Percentiles rank a stretch among this genome's conserved stretches.
Evolutionary conservation across 352 stramenopile genomes (phyloP).

Genomic region (Pythium rhizo-oryzae): DNA sequence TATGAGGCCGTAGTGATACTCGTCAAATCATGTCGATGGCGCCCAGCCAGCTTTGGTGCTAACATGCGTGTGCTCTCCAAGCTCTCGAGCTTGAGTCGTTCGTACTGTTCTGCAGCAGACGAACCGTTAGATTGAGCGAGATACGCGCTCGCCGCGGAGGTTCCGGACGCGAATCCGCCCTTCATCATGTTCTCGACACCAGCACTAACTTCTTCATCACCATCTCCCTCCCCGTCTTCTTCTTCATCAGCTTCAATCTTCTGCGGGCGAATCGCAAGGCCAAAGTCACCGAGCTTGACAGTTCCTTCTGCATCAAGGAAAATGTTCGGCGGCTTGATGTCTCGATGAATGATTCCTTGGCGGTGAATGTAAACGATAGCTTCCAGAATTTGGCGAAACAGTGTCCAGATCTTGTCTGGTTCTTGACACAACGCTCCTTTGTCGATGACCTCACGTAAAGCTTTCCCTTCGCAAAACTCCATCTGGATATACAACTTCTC

Average conservation of each 20-base stretch:
- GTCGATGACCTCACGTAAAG: conserved; percentile 95
- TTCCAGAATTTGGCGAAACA: conserved; percentile 95
- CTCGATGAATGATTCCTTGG: conserved; percentile 93
- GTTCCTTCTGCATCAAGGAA: conserved; percentile 93
- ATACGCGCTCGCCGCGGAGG: conserved; percentile 27
- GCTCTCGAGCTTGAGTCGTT: conserved; percentile 64
- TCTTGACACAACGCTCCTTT: conserved; percentile 80
- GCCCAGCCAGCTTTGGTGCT: conserved; percentile 8
- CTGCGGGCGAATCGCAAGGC: conserved; percentile 87
- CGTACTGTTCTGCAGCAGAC: conserved; percentile 73
- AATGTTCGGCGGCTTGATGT: conserved; percentile 94
- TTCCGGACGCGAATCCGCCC: not conserved
- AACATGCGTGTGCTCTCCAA: conserved; percentile 64
- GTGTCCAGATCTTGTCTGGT: conserved; percentile 92
- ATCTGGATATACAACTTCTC: conserved; percentile 95
- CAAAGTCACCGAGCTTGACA: conserved; percentile 95
- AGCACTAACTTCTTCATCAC: conserved; percentile 5
- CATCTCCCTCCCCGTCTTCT: conserved; percentile 38
- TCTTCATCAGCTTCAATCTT: conserved; percentile 52
- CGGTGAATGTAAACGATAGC: conserved; percentile 95
- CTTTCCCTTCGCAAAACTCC: conserved; percentile 95
- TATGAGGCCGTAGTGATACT: conserved; percentile 67
- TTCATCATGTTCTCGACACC: conserved; percentile 7
- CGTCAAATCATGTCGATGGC: conserved; percentile 32
- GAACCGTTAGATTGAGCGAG: conserved; percentile 63